phyloP scores from a whole-genome alignment of 768 basidiomycete species.

The Lepiota subincarnata region DNA sequence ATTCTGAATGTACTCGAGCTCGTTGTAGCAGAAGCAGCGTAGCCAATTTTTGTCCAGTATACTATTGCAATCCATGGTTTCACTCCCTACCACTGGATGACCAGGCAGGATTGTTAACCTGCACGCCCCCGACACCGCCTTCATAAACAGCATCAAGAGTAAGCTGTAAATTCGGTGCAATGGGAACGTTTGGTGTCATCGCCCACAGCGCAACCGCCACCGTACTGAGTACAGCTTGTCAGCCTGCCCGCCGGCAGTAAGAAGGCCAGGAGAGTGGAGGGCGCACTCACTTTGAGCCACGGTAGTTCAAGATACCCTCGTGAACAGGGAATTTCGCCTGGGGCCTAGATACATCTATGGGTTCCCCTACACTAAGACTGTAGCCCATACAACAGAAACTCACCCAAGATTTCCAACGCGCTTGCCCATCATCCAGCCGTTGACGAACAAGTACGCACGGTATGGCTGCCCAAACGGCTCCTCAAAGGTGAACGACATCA shows the following conservation, averaged over 20 bases:
- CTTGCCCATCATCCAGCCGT: constrained; percentile 91
- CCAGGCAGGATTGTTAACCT: constrained; percentile 58
- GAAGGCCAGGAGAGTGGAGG: not conserved
- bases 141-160: constrained; percentile 55
- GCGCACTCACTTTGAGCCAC: constrained; percentile 58
- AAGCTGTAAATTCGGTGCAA: constrained; percentile 52
- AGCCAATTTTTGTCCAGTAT: not conserved
- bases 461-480: constrained; percentile 59
- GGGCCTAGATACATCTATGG: constrained; percentile 39
- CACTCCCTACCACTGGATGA: constrained; percentile 25
- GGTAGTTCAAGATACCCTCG: constrained; percentile 72
- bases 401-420: constrained; percentile 67
- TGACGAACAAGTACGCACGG: constrained; percentile 70
- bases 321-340: constrained; percentile 82
- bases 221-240: constrained; percentile 30
- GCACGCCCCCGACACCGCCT: constrained; percentile 60
- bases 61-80: not conserved
- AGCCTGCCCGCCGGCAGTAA: not conserved
- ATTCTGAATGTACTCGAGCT: no score
- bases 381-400: constrained; percentile 15
- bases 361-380: not conserved
- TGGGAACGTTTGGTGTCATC: constrained; percentile 42
- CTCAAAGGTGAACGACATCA: constrained; percentile 70
- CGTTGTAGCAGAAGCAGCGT: not conserved
- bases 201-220: constrained; percentile 68